These are phyloP conservation scores for Quercus robur DNA, from an alignment of 306 rosid species.

Conservation along the genomic window DNA sequence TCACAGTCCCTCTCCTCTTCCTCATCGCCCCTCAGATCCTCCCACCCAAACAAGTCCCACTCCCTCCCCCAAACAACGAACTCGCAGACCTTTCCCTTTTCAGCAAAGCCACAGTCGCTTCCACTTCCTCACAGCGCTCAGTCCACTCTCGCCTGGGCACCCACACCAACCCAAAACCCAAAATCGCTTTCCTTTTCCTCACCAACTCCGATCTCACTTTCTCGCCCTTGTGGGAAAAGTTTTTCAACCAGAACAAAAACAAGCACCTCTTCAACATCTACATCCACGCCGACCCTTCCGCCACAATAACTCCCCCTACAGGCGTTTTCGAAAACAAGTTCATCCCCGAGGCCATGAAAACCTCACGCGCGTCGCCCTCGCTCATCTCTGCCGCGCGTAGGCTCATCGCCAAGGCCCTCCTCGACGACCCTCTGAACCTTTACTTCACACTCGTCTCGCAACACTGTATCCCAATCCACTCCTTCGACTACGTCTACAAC, in stretches of 20 bases:
- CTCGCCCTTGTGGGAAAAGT: slow-evolving; percentile 55
- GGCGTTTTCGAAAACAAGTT: slow-evolving; percentile 48
- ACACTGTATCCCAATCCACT: slow-evolving; percentile 55
- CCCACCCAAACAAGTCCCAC: slow-evolving; percentile 5
- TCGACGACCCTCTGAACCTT: slow-evolving; percentile 48
- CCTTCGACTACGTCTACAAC: slow-evolving; percentile 40
- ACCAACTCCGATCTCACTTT: slow-evolving; percentile 59
- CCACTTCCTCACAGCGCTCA: slow-evolving; percentile 16
- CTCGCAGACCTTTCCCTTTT: slow-evolving; percentile 37
- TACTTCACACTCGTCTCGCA: slow-evolving; percentile 57
- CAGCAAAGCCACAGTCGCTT: slow-evolving; percentile 29
- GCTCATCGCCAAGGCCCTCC: slow-evolving; percentile 48
- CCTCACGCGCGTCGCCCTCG: slow-evolving; percentile 44
- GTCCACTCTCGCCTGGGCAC: slow-evolving; percentile 19
- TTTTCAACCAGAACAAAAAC: slow-evolving; percentile 31
- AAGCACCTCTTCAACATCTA: slow-evolving; percentile 50
- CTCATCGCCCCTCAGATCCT: slow-evolving; percentile 35
- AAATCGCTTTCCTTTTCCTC: slow-evolving; percentile 71
- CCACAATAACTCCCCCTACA: slow-evolving; percentile 31
- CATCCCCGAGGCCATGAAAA: slow-evolving; percentile 37
- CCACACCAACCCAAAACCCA: slow-evolving; percentile 39
- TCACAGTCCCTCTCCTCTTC: slow-evolving; percentile 37
- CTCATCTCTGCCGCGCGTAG: slow-evolving; percentile 62
- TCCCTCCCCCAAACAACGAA: slow-evolving; percentile 8
- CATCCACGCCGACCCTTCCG: slow-evolving; percentile 62